Evolutionary conservation across 1,284 basidiomycete species (phyloP).

Genomic region (Crepidotus sp.): DNA sequence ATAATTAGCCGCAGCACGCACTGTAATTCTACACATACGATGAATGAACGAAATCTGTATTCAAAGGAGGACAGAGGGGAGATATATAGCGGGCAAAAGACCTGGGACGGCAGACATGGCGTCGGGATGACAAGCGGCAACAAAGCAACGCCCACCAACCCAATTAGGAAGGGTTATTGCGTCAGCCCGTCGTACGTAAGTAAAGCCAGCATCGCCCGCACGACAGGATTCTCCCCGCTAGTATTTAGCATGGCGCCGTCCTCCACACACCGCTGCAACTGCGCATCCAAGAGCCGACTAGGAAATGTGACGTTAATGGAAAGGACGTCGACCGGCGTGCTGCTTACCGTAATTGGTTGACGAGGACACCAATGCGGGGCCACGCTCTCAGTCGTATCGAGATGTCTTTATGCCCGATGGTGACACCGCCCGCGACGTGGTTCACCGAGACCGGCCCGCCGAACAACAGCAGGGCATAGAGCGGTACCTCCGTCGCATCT

Average conservation of each 20-base stretch:
- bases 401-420: constrained; percentile 44
- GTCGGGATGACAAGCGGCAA: not conserved
- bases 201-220: constrained; percentile 63
- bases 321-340: constrained; percentile 13
- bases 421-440: constrained; percentile 70
- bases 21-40: constrained; percentile 13
- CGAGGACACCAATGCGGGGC: constrained; percentile 83
- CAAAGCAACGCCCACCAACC: not conserved
- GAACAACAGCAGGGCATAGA: constrained; percentile 80
- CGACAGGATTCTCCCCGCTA: constrained; percentile 46
- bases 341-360: constrained; percentile 77
- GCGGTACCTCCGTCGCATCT: constrained; percentile 84
- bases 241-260: constrained; percentile 41
- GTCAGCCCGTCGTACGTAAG: constrained; percentile 51
- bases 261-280: constrained; percentile 53
- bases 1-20: not conserved
- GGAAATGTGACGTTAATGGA: constrained; percentile 2
- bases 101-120: too few species aligned
- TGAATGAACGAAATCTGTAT: constrained; percentile 1
- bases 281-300: constrained; percentile 62
- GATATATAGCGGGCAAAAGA: too few species aligned
- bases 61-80: not conserved
- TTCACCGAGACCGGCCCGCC: constrained; percentile 76
- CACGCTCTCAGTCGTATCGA: constrained; percentile 69
- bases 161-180: constrained; percentile 16